phyloP scores from a whole-genome alignment of 768 basidiomycete genomes.

The Trametes cinnabarina region DNA sequence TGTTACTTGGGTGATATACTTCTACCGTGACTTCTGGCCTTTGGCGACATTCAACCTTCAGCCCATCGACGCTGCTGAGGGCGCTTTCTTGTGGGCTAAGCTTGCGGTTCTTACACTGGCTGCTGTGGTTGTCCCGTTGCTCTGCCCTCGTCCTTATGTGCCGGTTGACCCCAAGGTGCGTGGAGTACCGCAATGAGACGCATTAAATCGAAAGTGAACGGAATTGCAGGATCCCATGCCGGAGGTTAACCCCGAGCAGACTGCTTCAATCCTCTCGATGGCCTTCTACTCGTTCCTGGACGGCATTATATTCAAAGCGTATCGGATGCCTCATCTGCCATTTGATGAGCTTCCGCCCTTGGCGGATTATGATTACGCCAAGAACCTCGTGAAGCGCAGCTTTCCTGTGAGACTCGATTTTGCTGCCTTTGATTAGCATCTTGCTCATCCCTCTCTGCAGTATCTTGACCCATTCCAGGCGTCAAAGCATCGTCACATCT shows the following conservation, averaged over 20 bases:
- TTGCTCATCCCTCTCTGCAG: slow-evolving; percentile 16
- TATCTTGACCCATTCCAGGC: slow-evolving; percentile 32
- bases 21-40: slow-evolving; percentile 61
- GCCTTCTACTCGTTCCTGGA: slow-evolving; percentile 55
- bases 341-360: slow-evolving; percentile 45
- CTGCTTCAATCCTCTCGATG: slow-evolving; percentile 31
- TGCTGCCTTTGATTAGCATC: not conserved
- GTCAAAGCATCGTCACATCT: slow-evolving; percentile 24
- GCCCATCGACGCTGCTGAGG: slow-evolving; percentile 50
- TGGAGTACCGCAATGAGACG: not conserved
- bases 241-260: slow-evolving; percentile 32
- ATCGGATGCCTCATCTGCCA: slow-evolving; percentile 43
- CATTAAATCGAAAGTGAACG: not conserved
- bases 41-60: slow-evolving; percentile 49
- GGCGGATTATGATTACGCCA: slow-evolving; percentile 45
- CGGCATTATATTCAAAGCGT: slow-evolving; percentile 43
- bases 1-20: slow-evolving; percentile 45
- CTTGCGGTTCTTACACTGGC: slow-evolving; percentile 44
- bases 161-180: slow-evolving; percentile 54
- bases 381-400: slow-evolving; percentile 33
- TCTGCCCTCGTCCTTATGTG: slow-evolving; percentile 55
- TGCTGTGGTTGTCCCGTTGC: slow-evolving; percentile 49
- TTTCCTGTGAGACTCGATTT: slow-evolving; percentile 33
- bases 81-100: slow-evolving; percentile 53
- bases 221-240: slow-evolving; percentile 24